Base-by-base conservation (phyloP, 2,329 filamentous ascomycete genomes). In the Erysiphe neolycopersici region DNA sequence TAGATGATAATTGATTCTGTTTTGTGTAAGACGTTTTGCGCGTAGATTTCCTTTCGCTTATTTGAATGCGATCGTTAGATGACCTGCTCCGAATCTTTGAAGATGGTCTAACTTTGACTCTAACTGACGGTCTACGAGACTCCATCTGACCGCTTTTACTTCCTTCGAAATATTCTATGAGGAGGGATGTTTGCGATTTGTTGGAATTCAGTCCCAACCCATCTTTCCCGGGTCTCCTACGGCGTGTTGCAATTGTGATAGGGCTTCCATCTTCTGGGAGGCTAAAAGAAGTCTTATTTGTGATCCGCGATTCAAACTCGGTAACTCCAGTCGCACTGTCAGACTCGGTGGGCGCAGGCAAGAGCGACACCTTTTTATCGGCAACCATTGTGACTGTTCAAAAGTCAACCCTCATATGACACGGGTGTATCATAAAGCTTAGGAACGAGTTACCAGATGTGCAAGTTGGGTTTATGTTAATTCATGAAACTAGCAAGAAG, bases 251-350 rank as follows among this genome's bases (percentile, higher is more conserved):
- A 59, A 98, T 91, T 47, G 83, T 95, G 55, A 98, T 76, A 37
- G 85, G 84, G 43, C 80, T 87, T 57, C 81, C 82, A 71, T 89
- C 81, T 55, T 84, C 79, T 46, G 80, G 81, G 43, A 89, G 69
- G 33, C 78, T 83, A 60, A 80, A 85, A 44, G 76, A 75, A 62
- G 59, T 79, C 59, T 72, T 69, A 59, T 76, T 71, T 51, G 71
- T 76, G 47, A 71, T 67, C 49, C 69, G 69, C 48, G 79, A 83
- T 50, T 79, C 71, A 48, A 79, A 57, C 51, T 70, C 67, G 50
- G 65, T 64, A 44, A 42, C 46, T 57, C 71, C 72, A 46, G 73
- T 73, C 47, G 67, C 66, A 47, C 66, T 66, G 47, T 67, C 51
- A 57, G 77, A 77, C 61, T 82, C 78, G 58, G 80, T 87, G 51